phyloP scores from a whole-genome alignment of 2,329 filamentous ascomycete genomes.

The Beauveria sp. region DNA sequence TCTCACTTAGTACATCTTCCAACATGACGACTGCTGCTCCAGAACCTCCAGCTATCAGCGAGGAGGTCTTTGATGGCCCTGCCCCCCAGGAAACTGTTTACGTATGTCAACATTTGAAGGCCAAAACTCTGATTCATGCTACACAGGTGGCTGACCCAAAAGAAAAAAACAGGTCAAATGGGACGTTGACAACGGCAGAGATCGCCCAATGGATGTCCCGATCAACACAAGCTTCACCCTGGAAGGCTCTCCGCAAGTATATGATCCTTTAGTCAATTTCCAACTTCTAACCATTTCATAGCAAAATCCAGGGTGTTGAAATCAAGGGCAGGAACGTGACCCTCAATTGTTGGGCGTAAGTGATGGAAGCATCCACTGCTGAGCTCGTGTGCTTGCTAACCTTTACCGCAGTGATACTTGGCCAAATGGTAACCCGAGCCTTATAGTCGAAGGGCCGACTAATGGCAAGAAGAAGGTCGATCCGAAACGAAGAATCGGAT shows the following conservation, averaged over 20 bases:
- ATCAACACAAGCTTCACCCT: neutral
- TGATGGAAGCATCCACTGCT: neutral
- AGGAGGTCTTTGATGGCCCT: neutral
- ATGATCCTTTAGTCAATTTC: neutral
- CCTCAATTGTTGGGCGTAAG: neutral
- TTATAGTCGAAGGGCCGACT: neutral
- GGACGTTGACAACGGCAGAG: neutral
- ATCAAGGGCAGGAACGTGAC: neutral
- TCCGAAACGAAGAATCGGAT: neutral
- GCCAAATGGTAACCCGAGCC: neutral
- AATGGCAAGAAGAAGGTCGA: neutral
- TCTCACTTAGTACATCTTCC: slow-evolving; percentile 23
- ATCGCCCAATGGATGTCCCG: neutral
- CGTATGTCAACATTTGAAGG: neutral
- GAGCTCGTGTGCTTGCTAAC: neutral
- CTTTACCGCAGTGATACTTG: neutral
- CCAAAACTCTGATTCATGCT: too few relatives aligned
- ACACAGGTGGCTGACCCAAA: neutral
- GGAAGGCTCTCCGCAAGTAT: neutral
- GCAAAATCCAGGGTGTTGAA: neutral
- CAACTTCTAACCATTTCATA: neutral
- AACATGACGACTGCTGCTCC: neutral
- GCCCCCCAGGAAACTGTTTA: neutral
- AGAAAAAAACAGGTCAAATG: neutral
- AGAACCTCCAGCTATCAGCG: neutral